Evolutionary conservation across 2,329 filamentous ascomycete species (phyloP).

Genomic region (Aquanectria penicillioides): DNA sequence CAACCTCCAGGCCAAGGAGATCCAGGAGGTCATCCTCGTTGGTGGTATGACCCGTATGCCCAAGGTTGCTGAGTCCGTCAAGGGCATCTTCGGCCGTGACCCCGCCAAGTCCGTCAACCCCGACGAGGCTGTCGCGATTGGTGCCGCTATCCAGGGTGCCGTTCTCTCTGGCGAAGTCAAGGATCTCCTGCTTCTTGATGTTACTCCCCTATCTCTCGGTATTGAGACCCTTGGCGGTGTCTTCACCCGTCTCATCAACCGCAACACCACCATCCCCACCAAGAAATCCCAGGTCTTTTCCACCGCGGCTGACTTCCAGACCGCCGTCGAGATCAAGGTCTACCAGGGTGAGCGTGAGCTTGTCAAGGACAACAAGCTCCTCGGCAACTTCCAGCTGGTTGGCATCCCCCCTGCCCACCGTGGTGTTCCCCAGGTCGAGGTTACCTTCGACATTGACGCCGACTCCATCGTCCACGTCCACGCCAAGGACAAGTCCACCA

Average conservation of each 20-base stretch:
- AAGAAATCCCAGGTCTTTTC: constrained; percentile 99
- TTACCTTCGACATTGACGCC: constrained; percentile 98
- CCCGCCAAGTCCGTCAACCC: constrained; percentile 99
- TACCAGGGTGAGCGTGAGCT: constrained; percentile 99
- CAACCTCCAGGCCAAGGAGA: constrained; percentile 88
- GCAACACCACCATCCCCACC: constrained; percentile 98
- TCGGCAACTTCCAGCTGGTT: constrained; percentile 99
- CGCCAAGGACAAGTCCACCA: constrained; percentile 98
- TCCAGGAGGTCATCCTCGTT: constrained; percentile 97
- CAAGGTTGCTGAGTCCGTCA: constrained; percentile 95
- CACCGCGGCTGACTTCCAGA: constrained; percentile 97
- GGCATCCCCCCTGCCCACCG: constrained; percentile 96
- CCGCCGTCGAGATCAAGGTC: constrained; percentile 98
- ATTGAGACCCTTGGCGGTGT: constrained; percentile 98
- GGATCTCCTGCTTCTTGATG: constrained; percentile 93
- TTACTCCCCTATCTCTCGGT: constrained; percentile 95
- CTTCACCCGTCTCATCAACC: constrained; percentile 98
- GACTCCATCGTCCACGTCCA: constrained; percentile 98
- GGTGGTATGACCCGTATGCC: constrained; percentile 99
- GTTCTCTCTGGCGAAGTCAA: constrained; percentile 97
- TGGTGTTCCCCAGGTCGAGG: constrained; percentile 95
- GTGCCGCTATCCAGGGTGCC: constrained; percentile 96
- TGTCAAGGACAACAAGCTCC: constrained; percentile 96
- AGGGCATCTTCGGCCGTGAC: constrained; percentile 95
- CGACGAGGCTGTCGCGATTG: constrained; percentile 97